Evolutionary conservation across 2,329 filamentous ascomycete genomes (phyloP), one percentile per base, ranked within the genome.

Genomic region (Chaetomium olivaceum): DNA sequence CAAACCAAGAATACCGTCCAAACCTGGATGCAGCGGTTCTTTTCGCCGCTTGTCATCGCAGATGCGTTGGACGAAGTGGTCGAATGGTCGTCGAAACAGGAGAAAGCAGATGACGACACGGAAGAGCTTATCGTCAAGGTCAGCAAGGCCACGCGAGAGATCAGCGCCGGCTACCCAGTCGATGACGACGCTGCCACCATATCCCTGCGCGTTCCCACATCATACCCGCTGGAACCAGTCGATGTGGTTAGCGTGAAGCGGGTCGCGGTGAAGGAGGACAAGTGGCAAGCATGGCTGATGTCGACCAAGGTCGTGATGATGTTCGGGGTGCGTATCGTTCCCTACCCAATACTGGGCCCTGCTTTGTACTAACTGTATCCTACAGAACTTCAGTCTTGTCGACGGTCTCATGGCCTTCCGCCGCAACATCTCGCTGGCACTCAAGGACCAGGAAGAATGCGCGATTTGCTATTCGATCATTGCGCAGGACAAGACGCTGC

Each of bases 391-490:
- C 62, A 91, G 87, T 74, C 87, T 99, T 64, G 90, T 93, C 62
- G 94, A 98, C 71, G 95, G 93, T 1, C 81, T 99, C 33, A 83
- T 89, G 14, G 89, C 92, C 9, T 98, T 96, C 83, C 88, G 91
- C 69, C 87, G 89, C 69, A 98, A 98, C 76, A 89, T 99, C 14
- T 86, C 89, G 16, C 92, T 92, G 1, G 91, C 92, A 4, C 84
- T 99, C 70, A 95, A 96, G 80, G 95, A 93, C 43, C 93, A 98
- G 78, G 91, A 86, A 23, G 95, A 99, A 77, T 99, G 95, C 75
- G 92, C 95, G 11, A 98, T 98, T 75, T 98, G 94, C 81, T 98
- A 98, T 80, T 93, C 89, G 66, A 93, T 99, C 74, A 92, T 99
- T 69, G 92, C 92, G 21, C 87, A 87, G 8, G 93, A 97, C 76